phyloP scores from a whole-genome alignment of 768 basidiomycete genomes.

The Termitomyces sp. region DNA sequence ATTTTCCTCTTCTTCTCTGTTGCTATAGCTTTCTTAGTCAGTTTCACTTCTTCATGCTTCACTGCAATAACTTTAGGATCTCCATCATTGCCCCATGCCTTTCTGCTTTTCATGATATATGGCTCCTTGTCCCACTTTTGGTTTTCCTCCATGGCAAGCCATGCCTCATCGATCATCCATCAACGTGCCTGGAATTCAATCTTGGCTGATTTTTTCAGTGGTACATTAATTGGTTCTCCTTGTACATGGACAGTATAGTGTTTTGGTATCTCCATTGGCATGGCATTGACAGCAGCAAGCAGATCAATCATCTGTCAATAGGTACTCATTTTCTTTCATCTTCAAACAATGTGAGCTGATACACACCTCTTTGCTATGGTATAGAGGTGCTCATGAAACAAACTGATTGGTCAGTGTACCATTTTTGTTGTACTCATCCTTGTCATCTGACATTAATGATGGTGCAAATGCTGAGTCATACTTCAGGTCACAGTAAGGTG shows the following conservation, averaged over 20 bases:
- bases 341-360: background rate
- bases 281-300: slow-evolving; percentile 7
- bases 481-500: too few species aligned
- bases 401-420: background rate
- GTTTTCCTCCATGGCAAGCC: slow-evolving; percentile 18
- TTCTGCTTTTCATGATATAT: too few species aligned
- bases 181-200: slow-evolving; percentile 13
- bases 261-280: background rate
- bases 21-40: background rate
- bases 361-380: background rate
- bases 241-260: background rate
- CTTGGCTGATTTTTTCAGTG: slow-evolving; percentile 9
- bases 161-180: too few species aligned
- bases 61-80: background rate
- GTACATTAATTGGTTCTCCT: background rate
- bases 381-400: background rate
- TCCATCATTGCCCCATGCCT: background rate
- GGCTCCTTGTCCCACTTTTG: slow-evolving; percentile 3
- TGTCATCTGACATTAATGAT: slow-evolving; percentile 17
- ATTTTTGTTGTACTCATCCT: slow-evolving; percentile 7
- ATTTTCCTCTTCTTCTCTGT: background rate
- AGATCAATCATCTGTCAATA: slow-evolving; percentile 7
- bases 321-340: background rate
- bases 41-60: background rate
- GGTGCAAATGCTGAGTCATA: too few species aligned